A percentile compares a stretch with the other conserved stretches of the same genome.
These are phyloP conservation scores for Phytophthora palmivora DNA, from an alignment of 352 stramenopile genomes.

Conservation along the genomic window DNA sequence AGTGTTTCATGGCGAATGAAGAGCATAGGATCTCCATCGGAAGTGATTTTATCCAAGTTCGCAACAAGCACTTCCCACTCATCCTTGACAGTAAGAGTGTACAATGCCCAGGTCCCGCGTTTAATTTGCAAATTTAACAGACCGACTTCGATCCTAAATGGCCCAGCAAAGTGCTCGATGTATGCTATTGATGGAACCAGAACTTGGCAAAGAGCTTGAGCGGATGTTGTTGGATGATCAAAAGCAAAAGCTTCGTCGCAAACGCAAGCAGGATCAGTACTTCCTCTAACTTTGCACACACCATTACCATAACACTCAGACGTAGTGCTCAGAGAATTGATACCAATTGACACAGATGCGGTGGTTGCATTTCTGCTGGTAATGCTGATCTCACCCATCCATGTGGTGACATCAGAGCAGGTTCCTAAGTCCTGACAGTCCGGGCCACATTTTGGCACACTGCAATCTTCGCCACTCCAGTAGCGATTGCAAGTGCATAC, in stretches of 20 bases:
- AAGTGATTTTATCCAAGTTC: constrained; percentile 41
- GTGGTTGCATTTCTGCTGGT: neutral
- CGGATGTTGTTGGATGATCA: constrained; percentile 38
- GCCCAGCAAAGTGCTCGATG: constrained; percentile 57
- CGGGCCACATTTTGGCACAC: constrained; percentile 69
- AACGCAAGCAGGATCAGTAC: constrained; percentile 49
- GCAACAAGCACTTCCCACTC: constrained; percentile 68
- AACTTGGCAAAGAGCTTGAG: constrained; percentile 68
- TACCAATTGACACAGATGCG: constrained; percentile 23
- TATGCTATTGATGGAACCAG: constrained; percentile 66
- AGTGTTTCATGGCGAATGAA: constrained; percentile 75
- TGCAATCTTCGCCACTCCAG: constrained; percentile 82
- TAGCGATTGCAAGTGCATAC: constrained; percentile 79
- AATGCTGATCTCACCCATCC: constrained; percentile 1
- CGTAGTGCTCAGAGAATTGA: constrained; percentile 53
- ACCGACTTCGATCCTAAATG: constrained; percentile 51
- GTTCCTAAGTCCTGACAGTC: constrained; percentile 72
- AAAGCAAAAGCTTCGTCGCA: constrained; percentile 77
- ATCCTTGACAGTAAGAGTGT: constrained; percentile 62
- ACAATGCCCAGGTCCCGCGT: constrained; percentile 65
- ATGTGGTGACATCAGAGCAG: constrained; percentile 41
- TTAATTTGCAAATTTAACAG: constrained; percentile 55
- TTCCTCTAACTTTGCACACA: constrained; percentile 48
- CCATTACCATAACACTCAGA: constrained; percentile 83
- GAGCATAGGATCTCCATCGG: constrained; percentile 74